Base-by-base conservation (phyloP, 2,329 filamentous ascomycete genomes). In the Macrophomina phaseolina region DNA sequence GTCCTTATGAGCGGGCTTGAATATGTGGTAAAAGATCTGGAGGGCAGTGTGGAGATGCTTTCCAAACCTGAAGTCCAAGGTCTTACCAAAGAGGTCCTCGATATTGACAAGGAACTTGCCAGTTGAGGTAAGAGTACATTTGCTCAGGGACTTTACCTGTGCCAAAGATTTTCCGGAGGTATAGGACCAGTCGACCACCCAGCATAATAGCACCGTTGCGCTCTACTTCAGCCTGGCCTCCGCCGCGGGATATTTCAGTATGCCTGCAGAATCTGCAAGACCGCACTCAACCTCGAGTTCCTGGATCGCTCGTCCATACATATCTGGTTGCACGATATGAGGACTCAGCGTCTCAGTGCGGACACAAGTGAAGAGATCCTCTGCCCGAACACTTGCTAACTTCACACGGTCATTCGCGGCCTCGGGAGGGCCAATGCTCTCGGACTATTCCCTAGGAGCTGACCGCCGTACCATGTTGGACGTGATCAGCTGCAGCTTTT, bases 11-110 rank as follows among this genome's bases (percentile, higher is more conserved):
- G 79, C 18, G 81, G 83, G 18, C 74, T 90, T 38, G 87, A 89
- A 73, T 78, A 76, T 53, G 82, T 87, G 12, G 82, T 89, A 53
- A 77, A 76, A 36, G 87, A 89, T 74, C 73, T 90, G 51, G 85
- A 89, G 71, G 82, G 79, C 8, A 80, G 79, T 66, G 81, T 80
- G 34, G 76, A 78, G 48, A 77, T 78, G 46, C 75, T 84, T 69
- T 75, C 72, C 5, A 72, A 77, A 64, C 76, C 78, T 38, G 75
- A 78, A 9, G 76, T 79, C 34, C 76, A 79, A 65, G 71, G 68
- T 1, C 62, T 79, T 52, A 74, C 76, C 64, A 72, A 68, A 18
- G 77, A 79, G 68, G 75, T 77, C 28, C 74, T 70, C 53, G 74
- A 75, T 14, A 67, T 78, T 42, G 77, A 79, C 5, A 38, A 62